Base-by-base conservation (phyloP, 2,329 filamentous ascomycete genomes). In the Colletotrichum sp. region DNA sequence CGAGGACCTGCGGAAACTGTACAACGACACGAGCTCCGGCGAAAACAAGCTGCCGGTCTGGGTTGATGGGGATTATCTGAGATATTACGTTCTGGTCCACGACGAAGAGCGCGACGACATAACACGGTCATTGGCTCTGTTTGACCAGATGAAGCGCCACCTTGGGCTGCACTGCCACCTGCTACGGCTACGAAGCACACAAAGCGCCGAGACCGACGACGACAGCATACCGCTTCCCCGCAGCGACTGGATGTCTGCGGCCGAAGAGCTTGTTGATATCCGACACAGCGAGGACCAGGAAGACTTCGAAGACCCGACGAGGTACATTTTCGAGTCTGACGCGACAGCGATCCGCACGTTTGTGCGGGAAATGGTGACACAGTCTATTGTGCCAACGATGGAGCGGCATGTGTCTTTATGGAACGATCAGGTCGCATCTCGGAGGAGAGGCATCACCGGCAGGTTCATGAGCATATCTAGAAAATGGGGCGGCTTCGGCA, bases 81-180 rank as follows among this genome's bases (percentile, higher is more conserved):
- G 97, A 78, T 99, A 99, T 85, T 99, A 99, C 85, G 95, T 99
- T 18, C 88, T 99, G 57, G 94, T 99, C 21, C 97, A 99, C 81
- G 97, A 99, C 80, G 98, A 99, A 85, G 97, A 99, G 82, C 93
- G 92, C 77, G 96, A 98, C 81, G 96, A 99, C 82, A 98, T 99
- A 77, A 92, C 92, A 49, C 94, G 96, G 85, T 98, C 96, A 15
- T 96, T 96, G 84, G 92, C 93, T 21, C 88, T 99, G 32, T 99
- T 98, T 84, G 97, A 99, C 80, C 95, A 98, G 84, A 99, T 99
- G 98, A 99, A 99, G 86, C 93, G 97, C n/a, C 95, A 98, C 85
- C 95, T 99, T 78, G 97, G 97, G 3, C 88, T 99, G 64, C 96
- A 99, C 85, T 99, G 97, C 82, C 97, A 99, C 85, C 89, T 99